Base-by-base conservation (phyloP, 352 stramenopile species). In the Phytophthora podocarpi region DNA sequence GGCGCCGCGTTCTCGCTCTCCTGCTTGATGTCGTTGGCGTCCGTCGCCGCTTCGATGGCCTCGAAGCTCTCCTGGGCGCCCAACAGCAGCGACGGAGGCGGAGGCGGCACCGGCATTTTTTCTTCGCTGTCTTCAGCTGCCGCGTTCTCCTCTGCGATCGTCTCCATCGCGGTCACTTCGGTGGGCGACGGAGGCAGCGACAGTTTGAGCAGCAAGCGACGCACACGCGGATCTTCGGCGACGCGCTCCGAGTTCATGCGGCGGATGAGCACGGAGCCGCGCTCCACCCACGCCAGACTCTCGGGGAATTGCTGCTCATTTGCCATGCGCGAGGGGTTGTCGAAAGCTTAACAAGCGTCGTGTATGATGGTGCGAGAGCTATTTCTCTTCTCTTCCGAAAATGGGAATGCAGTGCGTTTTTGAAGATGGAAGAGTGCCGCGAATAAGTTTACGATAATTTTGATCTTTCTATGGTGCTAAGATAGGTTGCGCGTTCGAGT, bases 181-280 rank as follows among this genome's bases (percentile, higher is more conserved):
- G 56, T 69, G n/a, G 60, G 43, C 16, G 64, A 64, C 42, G 55
- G 41, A n/a, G 64, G 55, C 21, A 72, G 20, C 26, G 63, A 70
- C 28, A 74, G 39, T 23, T 75, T 61, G 7, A 89, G 74, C 32
- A 93, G 53, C 37, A 93, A 47, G 0, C 85, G 78, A 9, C 80
- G 79, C 39, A 95, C 70, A 24, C 87, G 85, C 55, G 84, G 84
- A 56, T 95, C 87, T 64, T 95, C 85, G 7, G 87, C 87, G 35
- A 96, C 78, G 31, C 87, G 83, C 69, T 96, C 87, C 40, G 86
- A 93, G 59, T 96, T 96, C 81, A 96, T 96, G 70, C 87, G 85
- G 20, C 87, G 83, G 49, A 96, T 87, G 41, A 96, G 74, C 48
- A 85, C 79, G 4, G 87, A 92, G 41, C 87, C 87, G 48, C 87